Evolutionary conservation across 2,329 filamentous ascomycete species (phyloP).

Genomic region (Pestalotiopsis sp.): DNA sequence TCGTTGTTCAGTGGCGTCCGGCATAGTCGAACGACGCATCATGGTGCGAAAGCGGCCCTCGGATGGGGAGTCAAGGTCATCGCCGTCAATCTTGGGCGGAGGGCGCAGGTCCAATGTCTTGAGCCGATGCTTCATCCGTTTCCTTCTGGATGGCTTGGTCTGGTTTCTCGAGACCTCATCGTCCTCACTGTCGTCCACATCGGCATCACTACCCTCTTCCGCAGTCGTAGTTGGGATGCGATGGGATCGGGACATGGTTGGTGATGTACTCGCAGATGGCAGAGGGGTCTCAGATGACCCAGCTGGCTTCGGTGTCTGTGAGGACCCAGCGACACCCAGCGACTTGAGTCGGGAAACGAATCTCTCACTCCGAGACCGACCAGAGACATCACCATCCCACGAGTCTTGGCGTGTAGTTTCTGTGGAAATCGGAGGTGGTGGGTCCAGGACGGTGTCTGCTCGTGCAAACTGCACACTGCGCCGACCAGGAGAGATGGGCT

Average conservation of each 20-base stretch:
- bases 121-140: constrained; percentile 60
- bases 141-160: constrained; percentile 63
- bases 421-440: constrained; percentile 36
- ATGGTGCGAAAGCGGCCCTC: constrained; percentile 57
- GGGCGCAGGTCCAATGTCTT: constrained; percentile 58
- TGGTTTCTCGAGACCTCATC: constrained; percentile 59
- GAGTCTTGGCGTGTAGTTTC: constrained; percentile 66
- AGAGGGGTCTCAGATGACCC: constrained; percentile 34
- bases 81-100: constrained; percentile 54
- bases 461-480: constrained; percentile 79
- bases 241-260: constrained; percentile 46
- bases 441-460: constrained; percentile 51
- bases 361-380: constrained; percentile 63
- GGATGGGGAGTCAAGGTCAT: constrained; percentile 43
- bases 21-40: constrained; percentile 67
- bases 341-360: constrained; percentile 77
- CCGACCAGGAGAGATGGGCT: constrained; percentile 47
- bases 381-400: constrained; percentile 66
- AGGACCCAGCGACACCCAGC: constrained; percentile 58
- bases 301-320: constrained; percentile 48
- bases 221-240: constrained; percentile 57
- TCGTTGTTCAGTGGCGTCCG: constrained; percentile 59
- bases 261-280: constrained; percentile 49
- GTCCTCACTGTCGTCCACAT: constrained; percentile 85
- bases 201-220: constrained; percentile 70